A percentile compares a stretch with the other conserved stretches of the same genome.
These are phyloP conservation scores for Silene uniflora DNA, from an alignment of 148 eudicot species.

Conservation along the genomic window DNA sequence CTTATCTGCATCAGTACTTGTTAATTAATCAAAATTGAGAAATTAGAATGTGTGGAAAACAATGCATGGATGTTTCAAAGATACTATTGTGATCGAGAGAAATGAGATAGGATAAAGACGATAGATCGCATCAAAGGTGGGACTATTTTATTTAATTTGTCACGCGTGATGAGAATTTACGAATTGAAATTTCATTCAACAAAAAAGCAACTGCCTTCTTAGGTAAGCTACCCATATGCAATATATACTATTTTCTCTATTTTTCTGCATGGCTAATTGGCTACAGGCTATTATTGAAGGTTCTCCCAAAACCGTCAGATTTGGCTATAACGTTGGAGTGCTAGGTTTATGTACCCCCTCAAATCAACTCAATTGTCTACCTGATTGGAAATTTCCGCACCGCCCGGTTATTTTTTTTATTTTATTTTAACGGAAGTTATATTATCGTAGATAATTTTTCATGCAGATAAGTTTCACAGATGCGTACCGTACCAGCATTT, in stretches of 20 bases:
- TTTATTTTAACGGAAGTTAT: too few species aligned
- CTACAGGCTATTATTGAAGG: too few species aligned
- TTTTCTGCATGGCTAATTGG: too few species aligned
- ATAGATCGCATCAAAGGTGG: constrained; percentile 24
- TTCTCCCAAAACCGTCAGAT: neutral
- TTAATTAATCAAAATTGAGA: neutral
- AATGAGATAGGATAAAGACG: constrained; percentile 15
- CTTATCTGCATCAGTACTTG: neutral
- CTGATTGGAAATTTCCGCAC: neutral
- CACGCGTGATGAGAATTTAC: constrained; percentile 25
- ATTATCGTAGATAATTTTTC: too few species aligned
- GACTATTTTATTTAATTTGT: constrained; percentile 5
- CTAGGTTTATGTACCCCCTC: neutral
- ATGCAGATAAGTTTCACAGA: too few species aligned
- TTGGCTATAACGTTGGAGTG: constrained; percentile 6
- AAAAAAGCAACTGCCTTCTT: neutral
- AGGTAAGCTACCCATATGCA: constrained; percentile 2
- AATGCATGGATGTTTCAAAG: neutral
- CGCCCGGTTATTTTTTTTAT: too few species aligned
- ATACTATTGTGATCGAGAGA: neutral
- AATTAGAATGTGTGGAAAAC: constrained; percentile 4
- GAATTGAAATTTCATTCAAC: neutral
- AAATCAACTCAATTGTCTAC: constrained; percentile 7
- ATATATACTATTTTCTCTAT: too few species aligned
- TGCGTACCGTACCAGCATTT: too few species aligned